Evolutionary conservation across 345 rosid genomes (phyloP), one percentile per base, ranked within the genome.

Genomic region (Limnanthes douglasii): DNA sequence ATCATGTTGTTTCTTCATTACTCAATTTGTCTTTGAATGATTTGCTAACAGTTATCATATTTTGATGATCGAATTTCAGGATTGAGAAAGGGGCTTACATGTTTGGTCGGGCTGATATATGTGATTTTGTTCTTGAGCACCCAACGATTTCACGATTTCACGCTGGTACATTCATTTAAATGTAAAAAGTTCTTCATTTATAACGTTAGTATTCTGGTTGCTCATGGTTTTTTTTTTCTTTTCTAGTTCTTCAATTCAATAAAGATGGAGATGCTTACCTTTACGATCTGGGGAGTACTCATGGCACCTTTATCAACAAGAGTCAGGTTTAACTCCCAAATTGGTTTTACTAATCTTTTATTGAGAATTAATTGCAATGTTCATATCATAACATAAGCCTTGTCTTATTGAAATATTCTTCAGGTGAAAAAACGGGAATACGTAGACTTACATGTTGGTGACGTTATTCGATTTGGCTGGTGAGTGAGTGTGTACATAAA

Each of bases 391-490:
- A 11, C 13, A 31, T 3, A 1, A 8, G 18, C 11, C 5, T 24
- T 37, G 25, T 15, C 9, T 11, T 1, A 9, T 3, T 32, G 18
- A n/a, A 18, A 20, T 6, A 5, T 46, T 13, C n/a, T 28, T 3
- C 59, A 84, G 95, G 79, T 76, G 38, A 65, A 78, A 43, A 67
- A 58, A 64, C 59, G 56, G 26, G 67, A 61, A 57, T 71, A 68
- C 46, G 78, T 70, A 43, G 82, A 78, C 48, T 58, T 84, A 48
- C 72, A 56, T 40, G 96, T 84, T 48, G 96, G 98, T 46, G 96
- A 78, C 64, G 82, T 84, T 50, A 63, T 80, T 48, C 94, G 86
- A 5, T 90, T 90, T 66, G 98, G 98, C 66, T 65, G 66, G 96
- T 78, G 55, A 65, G 94, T 70, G 22, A 13, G 21, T 39, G 31